Evolutionary conservation across 192 early-diverging fungal species (phyloP).

Genomic region (Coemansia sp.): DNA sequence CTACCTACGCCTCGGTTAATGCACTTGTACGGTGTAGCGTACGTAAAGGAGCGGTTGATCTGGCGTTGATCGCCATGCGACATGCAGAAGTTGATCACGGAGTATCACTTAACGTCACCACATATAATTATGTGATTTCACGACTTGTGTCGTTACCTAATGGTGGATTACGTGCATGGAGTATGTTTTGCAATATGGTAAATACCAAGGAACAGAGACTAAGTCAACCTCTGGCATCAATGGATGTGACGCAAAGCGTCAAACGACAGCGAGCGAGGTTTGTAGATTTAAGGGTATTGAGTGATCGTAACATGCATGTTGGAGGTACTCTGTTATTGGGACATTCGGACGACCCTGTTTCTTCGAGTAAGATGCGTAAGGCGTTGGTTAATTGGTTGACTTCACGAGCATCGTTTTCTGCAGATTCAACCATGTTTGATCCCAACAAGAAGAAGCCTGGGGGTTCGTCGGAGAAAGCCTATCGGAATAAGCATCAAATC

Average conservation of each 20-base stretch:
- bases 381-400: conserved; percentile 39
- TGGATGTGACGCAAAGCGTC: conserved; percentile 10
- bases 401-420: conserved; percentile 24
- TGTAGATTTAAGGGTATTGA: conserved; percentile 19
- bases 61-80: conserved; percentile 28
- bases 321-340: conserved; percentile 4
- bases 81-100: conserved; percentile 26
- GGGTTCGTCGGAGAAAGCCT: neutral
- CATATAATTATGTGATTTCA: conserved; percentile 33
- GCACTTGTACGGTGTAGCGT: conserved; percentile 34
- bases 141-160: neutral
- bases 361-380: conserved; percentile 11
- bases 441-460: neutral
- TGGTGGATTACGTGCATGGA: neutral
- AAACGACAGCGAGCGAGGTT: conserved; percentile 9
- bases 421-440: conserved; percentile 23
- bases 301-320: neutral
- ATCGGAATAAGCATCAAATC: too few relatives aligned
- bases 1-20: conserved; percentile 9
- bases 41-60: conserved; percentile 9
- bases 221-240: neutral
- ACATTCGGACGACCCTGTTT: neutral
- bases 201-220: conserved; percentile 15
- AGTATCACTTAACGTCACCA: conserved; percentile 11
- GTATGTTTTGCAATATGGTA: conserved; percentile 26